These are phyloP conservation scores for Endoconidiophora polonica DNA, from an alignment of 2,329 filamentous ascomycete species.

Conservation along the genomic window DNA sequence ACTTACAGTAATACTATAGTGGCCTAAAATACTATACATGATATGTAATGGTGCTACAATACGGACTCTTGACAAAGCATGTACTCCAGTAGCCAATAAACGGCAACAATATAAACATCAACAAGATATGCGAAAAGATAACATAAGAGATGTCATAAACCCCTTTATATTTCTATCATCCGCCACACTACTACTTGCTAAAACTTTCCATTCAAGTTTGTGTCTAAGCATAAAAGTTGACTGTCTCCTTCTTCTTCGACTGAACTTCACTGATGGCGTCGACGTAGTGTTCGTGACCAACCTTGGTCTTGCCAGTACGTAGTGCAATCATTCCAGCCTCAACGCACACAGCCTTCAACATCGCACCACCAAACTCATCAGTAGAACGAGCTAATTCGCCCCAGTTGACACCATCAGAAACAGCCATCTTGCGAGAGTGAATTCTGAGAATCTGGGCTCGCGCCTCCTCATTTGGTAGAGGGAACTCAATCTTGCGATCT, in stretches of 20 bases:
- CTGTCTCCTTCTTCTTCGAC: constrained; percentile 82
- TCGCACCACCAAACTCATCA: constrained; percentile 94
- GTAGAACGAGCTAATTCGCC: constrained; percentile 87
- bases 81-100: no score
- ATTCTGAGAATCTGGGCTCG: constrained; percentile 94
- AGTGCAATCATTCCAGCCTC: constrained; percentile 98
- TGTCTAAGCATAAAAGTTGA: constrained; percentile 37
- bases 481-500: constrained; percentile 96
- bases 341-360: constrained; percentile 96
- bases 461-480: constrained; percentile 92
- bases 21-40: no score
- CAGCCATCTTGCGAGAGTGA: constrained; percentile 95
- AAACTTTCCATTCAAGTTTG: no score
- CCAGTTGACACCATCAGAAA: constrained; percentile 90
- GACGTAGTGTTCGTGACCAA: constrained; percentile 95
- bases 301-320: constrained; percentile 85
- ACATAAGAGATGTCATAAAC: no score
- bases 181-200: no score
- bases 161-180: no score
- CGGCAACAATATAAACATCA: no score
- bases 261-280: constrained; percentile 96
- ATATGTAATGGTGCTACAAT: no score
- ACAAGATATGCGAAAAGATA: no score
- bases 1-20: no score
- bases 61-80: no score